These are phyloP conservation scores for Wickerhamomyces rabaulensis DNA, from an alignment of 805 yeast species.

Conservation along the genomic window DNA sequence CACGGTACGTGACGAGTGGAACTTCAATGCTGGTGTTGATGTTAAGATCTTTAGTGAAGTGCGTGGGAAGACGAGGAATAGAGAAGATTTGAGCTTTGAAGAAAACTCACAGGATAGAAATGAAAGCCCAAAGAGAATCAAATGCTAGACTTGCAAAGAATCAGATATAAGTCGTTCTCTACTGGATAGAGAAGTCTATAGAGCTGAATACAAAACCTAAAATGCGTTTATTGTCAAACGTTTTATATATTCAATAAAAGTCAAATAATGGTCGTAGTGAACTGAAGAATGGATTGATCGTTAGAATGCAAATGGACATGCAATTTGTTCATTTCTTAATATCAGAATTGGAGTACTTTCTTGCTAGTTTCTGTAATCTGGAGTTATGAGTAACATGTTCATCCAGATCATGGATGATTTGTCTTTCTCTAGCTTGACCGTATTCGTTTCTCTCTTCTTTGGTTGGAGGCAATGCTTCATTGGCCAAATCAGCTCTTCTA, in stretches of 20 bases:
- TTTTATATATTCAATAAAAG: too few relatives aligned
- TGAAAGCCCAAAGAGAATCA: constrained; percentile 6
- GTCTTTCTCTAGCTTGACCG: constrained; percentile 39
- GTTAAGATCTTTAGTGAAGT: constrained; percentile 12
- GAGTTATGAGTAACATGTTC: constrained; percentile 20
- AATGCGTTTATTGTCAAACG: too few relatives aligned
- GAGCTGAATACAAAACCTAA: not conserved
- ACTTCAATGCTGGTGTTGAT: constrained; percentile 8
- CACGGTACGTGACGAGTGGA: constrained; percentile 6
- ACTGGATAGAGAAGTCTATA: not conserved
- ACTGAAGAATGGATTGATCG: not conserved
- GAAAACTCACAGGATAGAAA: not conserved
- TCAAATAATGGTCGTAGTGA: not conserved
- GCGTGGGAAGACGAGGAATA: constrained; percentile 13
- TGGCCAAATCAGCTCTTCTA: constrained; percentile 66
- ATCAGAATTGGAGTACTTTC: constrained; percentile 15
- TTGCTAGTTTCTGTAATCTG: constrained; percentile 22
- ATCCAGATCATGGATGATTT: constrained; percentile 32
- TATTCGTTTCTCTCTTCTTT: constrained; percentile 47
- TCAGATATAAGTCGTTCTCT: too few relatives aligned
- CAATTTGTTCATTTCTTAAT: not conserved
- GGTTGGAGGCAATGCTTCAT: constrained; percentile 87
- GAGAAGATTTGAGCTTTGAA: constrained; percentile 11
- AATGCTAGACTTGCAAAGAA: too few relatives aligned
- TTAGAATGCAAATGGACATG: too few relatives aligned